phyloP scores from a whole-genome alignment of 2,329 filamentous ascomycete genomes.

The Gaeumannomyces tritici region DNA sequence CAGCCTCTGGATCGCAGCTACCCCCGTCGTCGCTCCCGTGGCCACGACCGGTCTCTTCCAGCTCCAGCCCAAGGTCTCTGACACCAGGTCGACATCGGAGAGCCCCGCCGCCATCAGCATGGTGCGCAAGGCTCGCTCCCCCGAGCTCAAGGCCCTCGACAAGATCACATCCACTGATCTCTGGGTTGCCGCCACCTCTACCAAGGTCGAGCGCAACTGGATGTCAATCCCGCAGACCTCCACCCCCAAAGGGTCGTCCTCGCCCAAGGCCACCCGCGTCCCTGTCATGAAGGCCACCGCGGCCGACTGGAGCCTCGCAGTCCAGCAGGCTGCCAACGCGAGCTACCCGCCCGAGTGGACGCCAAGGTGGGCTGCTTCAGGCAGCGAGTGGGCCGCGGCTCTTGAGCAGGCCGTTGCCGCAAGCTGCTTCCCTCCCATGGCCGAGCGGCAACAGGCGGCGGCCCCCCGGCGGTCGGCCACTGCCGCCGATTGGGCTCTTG shows the following conservation, averaged over 20 bases:
- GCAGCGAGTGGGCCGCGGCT: constrained; percentile 15
- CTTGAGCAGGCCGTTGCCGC: constrained; percentile 18
- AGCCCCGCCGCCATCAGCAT: constrained; percentile 19
- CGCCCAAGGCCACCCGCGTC: neutral
- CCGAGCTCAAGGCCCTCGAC: constrained; percentile 15
- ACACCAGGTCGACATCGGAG: constrained; percentile 9
- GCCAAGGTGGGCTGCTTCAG: constrained; percentile 1
- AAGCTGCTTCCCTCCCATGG: neutral
- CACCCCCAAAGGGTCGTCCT: neutral
- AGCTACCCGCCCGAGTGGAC: constrained; percentile 3
- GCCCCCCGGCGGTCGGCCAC: constrained; percentile 7
- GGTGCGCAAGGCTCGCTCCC: constrained; percentile 15
- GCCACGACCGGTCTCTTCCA: constrained; percentile 1
- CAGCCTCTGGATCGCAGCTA: neutral
- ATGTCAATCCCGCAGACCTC: constrained; percentile 9
- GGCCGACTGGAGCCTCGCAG: constrained; percentile 25
- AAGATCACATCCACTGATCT: constrained; percentile 15
- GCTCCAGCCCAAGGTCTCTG: neutral
- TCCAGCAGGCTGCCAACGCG: constrained; percentile 17
- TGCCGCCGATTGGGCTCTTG: constrained; percentile 23
- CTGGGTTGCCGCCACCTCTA: constrained; percentile 11
- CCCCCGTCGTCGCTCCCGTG: neutral
- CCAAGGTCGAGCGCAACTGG: constrained; percentile 15
- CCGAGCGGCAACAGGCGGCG: neutral
- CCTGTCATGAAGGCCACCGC: constrained; percentile 9